phyloP scores from a whole-genome alignment of 2,329 filamentous ascomycete genomes.

The Penicillium italicum region DNA sequence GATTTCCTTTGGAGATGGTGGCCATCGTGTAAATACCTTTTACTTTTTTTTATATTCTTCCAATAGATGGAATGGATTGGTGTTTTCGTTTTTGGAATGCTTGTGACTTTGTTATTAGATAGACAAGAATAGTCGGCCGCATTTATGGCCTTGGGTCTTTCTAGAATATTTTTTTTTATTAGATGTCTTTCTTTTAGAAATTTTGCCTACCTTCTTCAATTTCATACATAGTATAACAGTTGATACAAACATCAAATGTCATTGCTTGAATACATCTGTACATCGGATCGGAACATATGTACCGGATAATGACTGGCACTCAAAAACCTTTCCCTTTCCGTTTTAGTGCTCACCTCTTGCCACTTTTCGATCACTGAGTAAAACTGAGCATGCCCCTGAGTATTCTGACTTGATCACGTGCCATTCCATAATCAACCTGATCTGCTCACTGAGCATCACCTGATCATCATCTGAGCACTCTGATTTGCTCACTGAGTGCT shows the following conservation, averaged over 20 bases:
- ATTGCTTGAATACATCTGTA: background rate
- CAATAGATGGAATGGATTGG: constrained; percentile 33
- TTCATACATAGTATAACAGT: no score
- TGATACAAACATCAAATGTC: background rate
- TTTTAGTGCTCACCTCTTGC: background rate
- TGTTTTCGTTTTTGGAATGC: constrained; percentile 13
- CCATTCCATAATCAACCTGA: background rate
- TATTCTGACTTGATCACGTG: background rate
- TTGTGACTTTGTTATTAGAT: background rate
- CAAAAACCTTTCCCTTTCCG: background rate
- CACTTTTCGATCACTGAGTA: background rate
- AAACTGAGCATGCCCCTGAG: background rate
- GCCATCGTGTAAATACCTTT: constrained; percentile 23
- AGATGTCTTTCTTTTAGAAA: no score
- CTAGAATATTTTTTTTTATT: no score
- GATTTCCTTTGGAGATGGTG: constrained; percentile 16
- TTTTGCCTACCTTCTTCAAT: no score
- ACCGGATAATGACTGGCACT: background rate
- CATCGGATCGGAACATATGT: background rate
- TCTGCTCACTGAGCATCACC: background rate
- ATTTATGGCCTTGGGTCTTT: no score
- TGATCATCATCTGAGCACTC: background rate
- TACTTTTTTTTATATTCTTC: constrained; percentile 30
- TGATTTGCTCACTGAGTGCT: background rate
- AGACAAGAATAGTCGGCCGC: no score